phyloP scores from a whole-genome alignment of 352 stramenopile species.

The Pythium brachiatum region DNA sequence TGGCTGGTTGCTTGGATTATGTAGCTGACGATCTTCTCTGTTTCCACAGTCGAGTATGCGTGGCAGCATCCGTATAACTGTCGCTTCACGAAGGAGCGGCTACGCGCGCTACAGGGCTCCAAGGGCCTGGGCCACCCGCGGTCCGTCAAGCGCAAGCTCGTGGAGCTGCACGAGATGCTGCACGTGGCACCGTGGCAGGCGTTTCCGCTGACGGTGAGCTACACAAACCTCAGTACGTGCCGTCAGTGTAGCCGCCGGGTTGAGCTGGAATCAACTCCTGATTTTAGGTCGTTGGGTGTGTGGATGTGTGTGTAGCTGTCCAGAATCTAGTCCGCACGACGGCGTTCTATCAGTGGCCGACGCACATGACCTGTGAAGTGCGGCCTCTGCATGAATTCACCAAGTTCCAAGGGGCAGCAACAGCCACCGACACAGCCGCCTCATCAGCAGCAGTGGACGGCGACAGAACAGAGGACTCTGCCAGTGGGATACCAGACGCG shows the following conservation, averaged over 20 bases:
- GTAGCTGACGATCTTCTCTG: background rate
- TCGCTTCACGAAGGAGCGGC: constrained; percentile 44
- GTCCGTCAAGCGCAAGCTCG: constrained; percentile 67
- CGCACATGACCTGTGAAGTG: constrained; percentile 42
- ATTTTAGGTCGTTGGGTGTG: background rate
- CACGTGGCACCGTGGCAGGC: constrained; percentile 48
- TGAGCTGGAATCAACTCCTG: no score
- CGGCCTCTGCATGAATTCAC: constrained; percentile 28
- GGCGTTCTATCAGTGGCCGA: constrained; percentile 31
- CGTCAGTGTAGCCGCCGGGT: no score
- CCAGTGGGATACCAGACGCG: background rate
- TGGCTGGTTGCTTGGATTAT: background rate
- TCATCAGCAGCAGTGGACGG: constrained; percentile 3
- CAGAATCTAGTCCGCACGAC: constrained; percentile 36
- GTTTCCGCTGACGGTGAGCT: constrained; percentile 49
- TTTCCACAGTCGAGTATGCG: constrained; percentile 68
- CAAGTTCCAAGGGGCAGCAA: constrained; percentile 9
- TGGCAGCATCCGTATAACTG: constrained; percentile 71
- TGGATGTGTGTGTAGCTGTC: constrained; percentile 20
- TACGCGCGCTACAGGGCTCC: constrained; percentile 32
- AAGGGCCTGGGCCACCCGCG: constrained; percentile 43
- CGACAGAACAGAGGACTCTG: background rate
- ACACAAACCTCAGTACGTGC: constrained; percentile 39
- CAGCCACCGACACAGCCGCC: background rate
- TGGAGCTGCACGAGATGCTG: constrained; percentile 67